Conservation (phyloP, 768 basidiomycete genomes). For the Tulasnella sp. region DNA sequence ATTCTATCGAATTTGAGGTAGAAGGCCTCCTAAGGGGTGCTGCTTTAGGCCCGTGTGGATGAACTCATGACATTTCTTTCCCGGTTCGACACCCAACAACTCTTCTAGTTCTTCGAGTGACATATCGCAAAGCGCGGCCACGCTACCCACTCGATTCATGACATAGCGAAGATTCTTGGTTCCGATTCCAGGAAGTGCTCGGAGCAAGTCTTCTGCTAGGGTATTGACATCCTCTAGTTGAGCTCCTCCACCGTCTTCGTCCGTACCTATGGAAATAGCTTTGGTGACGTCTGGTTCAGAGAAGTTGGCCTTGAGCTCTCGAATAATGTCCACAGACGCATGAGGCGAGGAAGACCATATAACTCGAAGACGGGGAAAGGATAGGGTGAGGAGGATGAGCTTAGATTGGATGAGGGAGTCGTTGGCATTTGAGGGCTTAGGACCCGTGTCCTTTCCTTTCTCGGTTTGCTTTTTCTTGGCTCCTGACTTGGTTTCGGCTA, state of each 20-base stretch:
- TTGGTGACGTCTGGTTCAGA: constrained; percentile 73
- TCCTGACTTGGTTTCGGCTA: constrained; percentile 32
- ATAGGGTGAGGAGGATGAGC: constrained; percentile 79
- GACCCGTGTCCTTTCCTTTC: neutral
- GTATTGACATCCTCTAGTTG: constrained; percentile 38
- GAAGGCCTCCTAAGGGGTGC: neutral
- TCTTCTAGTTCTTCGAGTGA: constrained; percentile 57
- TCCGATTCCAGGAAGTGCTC: constrained; percentile 77
- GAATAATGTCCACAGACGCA: constrained; percentile 86
- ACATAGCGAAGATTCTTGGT: constrained; percentile 82
- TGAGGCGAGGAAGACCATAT: constrained; percentile 98
- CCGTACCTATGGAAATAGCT: constrained; percentile 77
- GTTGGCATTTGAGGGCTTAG: constrained; percentile 15
- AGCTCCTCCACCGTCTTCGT: constrained; percentile 60
- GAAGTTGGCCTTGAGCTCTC: constrained; percentile 77
- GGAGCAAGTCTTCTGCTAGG: constrained; percentile 72
- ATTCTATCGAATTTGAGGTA: neutral
- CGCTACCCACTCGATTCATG: constrained; percentile 71
- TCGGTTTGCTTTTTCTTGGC: constrained; percentile 22
- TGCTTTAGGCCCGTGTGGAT: constrained; percentile 58
- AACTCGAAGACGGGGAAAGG: constrained; percentile 87
- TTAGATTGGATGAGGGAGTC: constrained; percentile 70
- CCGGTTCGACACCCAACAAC: constrained; percentile 75
- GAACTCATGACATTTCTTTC: constrained; percentile 75
- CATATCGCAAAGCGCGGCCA: constrained; percentile 71